A percentile compares a stretch with the other conserved stretches of the same genome.
Evolutionary conservation across 2,329 filamentous ascomycete species (phyloP).

Genomic region (Fonsecaea multimorphosa): DNA sequence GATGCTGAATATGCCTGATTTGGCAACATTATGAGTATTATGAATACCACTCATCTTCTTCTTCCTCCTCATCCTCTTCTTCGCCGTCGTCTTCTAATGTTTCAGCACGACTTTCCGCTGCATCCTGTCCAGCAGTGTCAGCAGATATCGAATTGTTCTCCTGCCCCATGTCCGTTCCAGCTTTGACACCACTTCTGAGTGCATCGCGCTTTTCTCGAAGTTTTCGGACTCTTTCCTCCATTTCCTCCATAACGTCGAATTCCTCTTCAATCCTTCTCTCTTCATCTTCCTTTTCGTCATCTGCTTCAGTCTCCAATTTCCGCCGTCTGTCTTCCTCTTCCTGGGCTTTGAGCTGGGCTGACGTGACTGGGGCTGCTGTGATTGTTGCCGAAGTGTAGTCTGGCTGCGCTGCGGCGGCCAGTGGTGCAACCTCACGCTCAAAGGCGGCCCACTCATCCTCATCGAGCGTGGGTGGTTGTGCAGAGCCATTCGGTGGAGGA

Average conservation of each 20-base stretch:
- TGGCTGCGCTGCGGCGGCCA: conserved; percentile 45
- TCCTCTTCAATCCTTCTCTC: conserved; percentile 74
- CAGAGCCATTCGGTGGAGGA: conserved; percentile 11
- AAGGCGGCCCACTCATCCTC: conserved; percentile 88
- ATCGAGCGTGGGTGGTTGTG: conserved; percentile 55
- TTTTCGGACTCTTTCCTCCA: conserved; percentile 72
- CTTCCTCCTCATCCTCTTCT: conserved; percentile 55
- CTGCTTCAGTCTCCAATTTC: conserved; percentile 61
- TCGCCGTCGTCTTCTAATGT: conserved; percentile 56
- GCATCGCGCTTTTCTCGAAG: conserved; percentile 75
- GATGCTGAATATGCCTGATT: conserved; percentile 15
- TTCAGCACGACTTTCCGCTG: conserved; percentile 39
- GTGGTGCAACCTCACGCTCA: conserved; percentile 75
- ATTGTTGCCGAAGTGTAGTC: conserved; percentile 63
- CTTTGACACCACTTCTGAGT: conserved; percentile 55
- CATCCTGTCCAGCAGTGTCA: conserved; percentile 30
- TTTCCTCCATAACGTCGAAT: conserved; percentile 80
- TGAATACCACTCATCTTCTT: conserved; percentile 59
- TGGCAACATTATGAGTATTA: conserved; percentile 21
- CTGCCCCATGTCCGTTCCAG: conserved; percentile 30
- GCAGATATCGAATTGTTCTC: conserved; percentile 40
- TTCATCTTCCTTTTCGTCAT: conserved; percentile 78
- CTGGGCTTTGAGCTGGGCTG: conserved; percentile 65
- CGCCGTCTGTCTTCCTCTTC: conserved; percentile 55
- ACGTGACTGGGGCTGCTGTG: conserved; percentile 70